Conservation (phyloP, 345 rosid species). For the Acer negundo region DNA sequence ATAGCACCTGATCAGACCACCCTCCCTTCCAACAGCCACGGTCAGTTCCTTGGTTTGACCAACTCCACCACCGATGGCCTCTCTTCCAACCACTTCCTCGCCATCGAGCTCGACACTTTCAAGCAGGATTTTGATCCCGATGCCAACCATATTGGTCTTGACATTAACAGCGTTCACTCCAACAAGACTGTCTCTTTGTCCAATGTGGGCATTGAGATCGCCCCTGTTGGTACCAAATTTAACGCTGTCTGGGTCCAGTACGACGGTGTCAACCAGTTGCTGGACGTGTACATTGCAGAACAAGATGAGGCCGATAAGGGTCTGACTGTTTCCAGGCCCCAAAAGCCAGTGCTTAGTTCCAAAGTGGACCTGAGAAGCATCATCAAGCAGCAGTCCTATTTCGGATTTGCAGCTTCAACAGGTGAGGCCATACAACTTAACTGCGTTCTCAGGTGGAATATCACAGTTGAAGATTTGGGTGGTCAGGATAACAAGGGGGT, state of each 20-base stretch:
- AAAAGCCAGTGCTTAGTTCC: constrained; percentile 28
- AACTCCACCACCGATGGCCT: constrained; percentile 49
- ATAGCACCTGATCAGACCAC: constrained; percentile 37
- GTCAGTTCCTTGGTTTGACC: constrained; percentile 54
- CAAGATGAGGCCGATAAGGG: not conserved
- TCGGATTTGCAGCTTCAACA: constrained; percentile 62
- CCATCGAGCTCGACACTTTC: constrained; percentile 59
- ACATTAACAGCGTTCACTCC: constrained; percentile 47
- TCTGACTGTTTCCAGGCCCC: constrained; percentile 27
- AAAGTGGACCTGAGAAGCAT: constrained; percentile 38
- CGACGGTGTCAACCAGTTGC: constrained; percentile 34
- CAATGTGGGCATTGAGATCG: constrained; percentile 32
- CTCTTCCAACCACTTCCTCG: constrained; percentile 43
- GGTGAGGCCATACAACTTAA: constrained; percentile 44
- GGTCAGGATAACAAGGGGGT: not conserved
- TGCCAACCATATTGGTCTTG: constrained; percentile 60
- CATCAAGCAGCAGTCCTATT: constrained; percentile 43
- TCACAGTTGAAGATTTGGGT: constrained; percentile 45
- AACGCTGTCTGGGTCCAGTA: constrained; percentile 53
- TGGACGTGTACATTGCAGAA: constrained; percentile 46
- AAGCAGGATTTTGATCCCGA: constrained; percentile 62
- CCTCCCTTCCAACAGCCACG: constrained; percentile 39
- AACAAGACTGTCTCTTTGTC: constrained; percentile 33
- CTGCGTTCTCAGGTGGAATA: constrained; percentile 55
- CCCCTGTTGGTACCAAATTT: constrained; percentile 29